Evolutionary conservation across 176 grass and related monocot genomes (phyloP), one percentile per base, ranked within the genome.

Genomic region (Lolium rigidum): DNA sequence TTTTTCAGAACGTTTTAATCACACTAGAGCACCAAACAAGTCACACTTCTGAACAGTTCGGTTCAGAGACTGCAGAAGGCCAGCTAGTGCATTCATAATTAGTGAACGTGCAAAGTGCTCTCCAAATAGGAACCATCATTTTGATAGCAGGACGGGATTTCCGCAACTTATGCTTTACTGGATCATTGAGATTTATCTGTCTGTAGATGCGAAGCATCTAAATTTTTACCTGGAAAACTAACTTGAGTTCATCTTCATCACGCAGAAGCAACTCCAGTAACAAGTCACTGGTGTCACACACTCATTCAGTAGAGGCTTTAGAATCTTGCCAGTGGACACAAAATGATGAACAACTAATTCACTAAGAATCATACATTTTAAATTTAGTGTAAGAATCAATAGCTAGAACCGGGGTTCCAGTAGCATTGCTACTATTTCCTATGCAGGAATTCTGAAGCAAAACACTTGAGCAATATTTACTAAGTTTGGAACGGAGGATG

Each of bases 61-160:
- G 41, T 84, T 84, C 2, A 52, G 21, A 17, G 50, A 77, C 62
- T 63, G 31, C 17, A 46, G 51, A 84, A 69, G 10, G 16, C 49
- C 26, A 26, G 22, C 43, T 69, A 50, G 16, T 31, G 63, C 71
- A 65, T 20, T 90, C 66, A 82, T 24, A 85, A 18, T 90, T 58
- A 44, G 80, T 87, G 70, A 89, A 81, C 12, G 69, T 58, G 48
- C 94, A 91, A 67, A 99, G 89, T 55, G 92, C 86, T 60, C 90
- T 97, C 92, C 97, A 99, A 48, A 97, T 83, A 38, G 92, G 94
- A 64, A 97, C 84, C 92, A 99, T 24, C 74, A 94, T 90, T 85
- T 90, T 97, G 51, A 99, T 56, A 61, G 92, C 88, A 80, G 83
- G 94, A 24, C 8, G 79, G 25, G 82, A 91, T 91, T 93, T 94